These are phyloP conservation scores for Pseudogymnoascus sp. DNA, from an alignment of 2,329 filamentous ascomycete species.

Conservation along the genomic window DNA sequence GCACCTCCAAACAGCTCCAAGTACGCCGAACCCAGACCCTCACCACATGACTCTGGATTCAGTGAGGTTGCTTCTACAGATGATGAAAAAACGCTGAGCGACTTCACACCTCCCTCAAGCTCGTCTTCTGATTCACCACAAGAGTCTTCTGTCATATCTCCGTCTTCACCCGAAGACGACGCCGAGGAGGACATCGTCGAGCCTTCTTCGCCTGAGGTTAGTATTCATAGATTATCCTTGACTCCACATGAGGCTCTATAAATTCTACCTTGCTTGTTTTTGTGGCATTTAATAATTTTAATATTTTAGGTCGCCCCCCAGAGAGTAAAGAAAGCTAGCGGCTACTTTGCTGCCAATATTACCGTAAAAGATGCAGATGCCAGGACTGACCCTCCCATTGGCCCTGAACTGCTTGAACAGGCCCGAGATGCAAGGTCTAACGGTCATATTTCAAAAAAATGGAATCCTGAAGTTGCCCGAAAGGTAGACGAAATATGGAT, in stretches of 20 bases:
- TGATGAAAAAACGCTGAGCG: background rate
- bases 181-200: background rate
- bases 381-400: background rate
- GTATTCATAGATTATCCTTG: background rate
- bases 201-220: background rate
- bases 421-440: background rate
- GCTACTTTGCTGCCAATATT: background rate
- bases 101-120: background rate
- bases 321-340: background rate
- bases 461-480: constrained; percentile 3
- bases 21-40: background rate
- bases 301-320: background rate
- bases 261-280: background rate
- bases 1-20: background rate
- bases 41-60: background rate
- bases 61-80: background rate
- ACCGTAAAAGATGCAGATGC: constrained; percentile 5
- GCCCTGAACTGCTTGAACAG: background rate
- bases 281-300: background rate
- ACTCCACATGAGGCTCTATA: background rate
- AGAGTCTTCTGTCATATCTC: background rate
- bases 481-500: constrained; percentile 6
- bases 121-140: background rate
- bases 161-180: background rate
- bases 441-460: background rate